A percentile compares a stretch with the other conserved stretches of the same genome.
Conservation (phyloP, 1,284 basidiomycete species). For the Tylopilus sp. region DNA sequence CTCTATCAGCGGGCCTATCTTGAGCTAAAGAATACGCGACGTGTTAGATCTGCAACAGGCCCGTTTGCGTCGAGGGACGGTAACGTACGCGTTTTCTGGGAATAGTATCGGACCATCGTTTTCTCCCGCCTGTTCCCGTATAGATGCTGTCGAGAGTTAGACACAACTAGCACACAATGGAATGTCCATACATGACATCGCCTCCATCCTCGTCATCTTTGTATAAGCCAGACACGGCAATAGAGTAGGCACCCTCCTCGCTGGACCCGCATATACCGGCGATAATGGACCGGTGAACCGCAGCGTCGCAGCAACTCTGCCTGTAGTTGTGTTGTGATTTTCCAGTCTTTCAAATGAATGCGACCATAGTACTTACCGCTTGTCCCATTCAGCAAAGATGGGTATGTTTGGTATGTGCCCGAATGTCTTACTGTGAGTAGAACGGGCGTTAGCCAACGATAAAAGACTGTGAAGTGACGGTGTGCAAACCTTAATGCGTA, state of each 20-base stretch:
- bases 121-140: constrained; percentile 27
- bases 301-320: constrained; percentile 6
- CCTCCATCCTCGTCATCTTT: constrained; percentile 26
- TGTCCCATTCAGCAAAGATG: constrained; percentile 17
- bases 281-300: constrained; percentile 18
- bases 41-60: background rate
- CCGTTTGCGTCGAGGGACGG: background rate
- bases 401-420: constrained; percentile 20
- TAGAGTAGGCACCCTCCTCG: constrained; percentile 15
- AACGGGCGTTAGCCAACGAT: background rate
- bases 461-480: background rate
- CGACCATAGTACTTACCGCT: constrained; percentile 11
- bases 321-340: constrained; percentile 9
- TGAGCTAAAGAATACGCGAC: constrained; percentile 11
- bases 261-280: constrained; percentile 22
- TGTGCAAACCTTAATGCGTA: constrained; percentile 7
- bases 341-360: background rate
- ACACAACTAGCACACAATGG: background rate
- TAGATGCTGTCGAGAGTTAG: constrained; percentile 23
- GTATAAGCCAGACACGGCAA: constrained; percentile 24
- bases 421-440: constrained; percentile 14
- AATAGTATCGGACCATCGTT: background rate
- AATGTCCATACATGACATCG: constrained; percentile 24
- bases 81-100: constrained; percentile 22
- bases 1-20: constrained; percentile 18